A percentile compares a stretch with the other conserved stretches of the same genome.
phyloP scores from a whole-genome alignment of 768 basidiomycete genomes.

The Lentinula aciculospora region DNA sequence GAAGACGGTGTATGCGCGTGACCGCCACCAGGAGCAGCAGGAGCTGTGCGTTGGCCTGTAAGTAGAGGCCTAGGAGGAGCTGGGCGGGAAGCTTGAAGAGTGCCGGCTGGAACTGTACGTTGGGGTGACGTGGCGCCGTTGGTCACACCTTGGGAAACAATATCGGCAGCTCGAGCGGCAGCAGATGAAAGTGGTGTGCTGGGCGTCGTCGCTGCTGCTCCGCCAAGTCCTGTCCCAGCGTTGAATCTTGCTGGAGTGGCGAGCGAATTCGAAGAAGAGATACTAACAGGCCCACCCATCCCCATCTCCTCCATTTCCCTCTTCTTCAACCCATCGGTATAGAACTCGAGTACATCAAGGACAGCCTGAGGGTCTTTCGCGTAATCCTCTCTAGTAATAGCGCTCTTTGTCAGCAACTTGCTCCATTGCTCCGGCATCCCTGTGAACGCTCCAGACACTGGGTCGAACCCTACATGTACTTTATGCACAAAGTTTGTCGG shows the following conservation, averaged over 20 bases:
- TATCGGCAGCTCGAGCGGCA: conserved; percentile 56
- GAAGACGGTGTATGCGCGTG: conserved; percentile 46
- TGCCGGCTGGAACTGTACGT: conserved; percentile 16
- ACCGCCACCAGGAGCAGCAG: conserved; percentile 30
- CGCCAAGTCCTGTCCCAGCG: conserved; percentile 89
- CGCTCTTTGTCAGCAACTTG: conserved; percentile 92
- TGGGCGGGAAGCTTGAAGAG: conserved; percentile 53
- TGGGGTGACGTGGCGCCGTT: conserved; percentile 19
- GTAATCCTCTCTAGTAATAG: conserved; percentile 97
- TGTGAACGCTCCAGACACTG: conserved; percentile 89
- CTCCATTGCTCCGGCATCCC: conserved; percentile 98
- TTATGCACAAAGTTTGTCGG: conserved; percentile 99
- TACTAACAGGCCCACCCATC: conserved; percentile 8
- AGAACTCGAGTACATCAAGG: conserved; percentile 96
- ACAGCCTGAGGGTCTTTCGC: conserved; percentile 97
- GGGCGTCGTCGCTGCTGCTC: conserved; percentile 40
- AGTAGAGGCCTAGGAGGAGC: conserved; percentile 67
- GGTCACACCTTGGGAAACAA: too few relatives aligned
- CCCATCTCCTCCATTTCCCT: conserved; percentile 76
- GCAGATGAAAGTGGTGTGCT: conserved; percentile 35
- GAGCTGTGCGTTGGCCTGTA: conserved; percentile 48
- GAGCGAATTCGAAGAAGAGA: conserved; percentile 3
- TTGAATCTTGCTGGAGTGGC: conserved; percentile 67
- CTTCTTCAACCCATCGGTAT: conserved; percentile 89
- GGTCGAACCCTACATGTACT: conserved; percentile 97